Conservation (phyloP, 1,284 basidiomycete genomes). For the Caloboletus firmus region DNA sequence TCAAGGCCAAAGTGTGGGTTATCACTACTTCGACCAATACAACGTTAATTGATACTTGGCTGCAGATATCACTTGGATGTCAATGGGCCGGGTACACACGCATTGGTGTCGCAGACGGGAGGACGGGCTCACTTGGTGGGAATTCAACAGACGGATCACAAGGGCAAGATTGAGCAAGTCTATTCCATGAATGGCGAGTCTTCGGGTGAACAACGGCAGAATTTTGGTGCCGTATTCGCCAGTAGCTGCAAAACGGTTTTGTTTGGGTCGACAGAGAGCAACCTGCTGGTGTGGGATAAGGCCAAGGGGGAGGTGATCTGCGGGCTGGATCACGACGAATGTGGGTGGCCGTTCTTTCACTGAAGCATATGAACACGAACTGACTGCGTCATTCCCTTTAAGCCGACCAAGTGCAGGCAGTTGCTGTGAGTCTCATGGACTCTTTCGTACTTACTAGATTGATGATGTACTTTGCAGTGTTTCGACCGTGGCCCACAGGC, state of each 20-base stretch:
- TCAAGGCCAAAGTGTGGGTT: conserved; percentile 56
- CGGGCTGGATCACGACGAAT: conserved; percentile 57
- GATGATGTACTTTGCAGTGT: conserved; percentile 36
- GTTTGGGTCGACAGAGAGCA: conserved; percentile 52
- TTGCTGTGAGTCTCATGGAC: conserved; percentile 46
- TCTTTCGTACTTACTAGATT: background rate
- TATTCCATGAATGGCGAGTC: conserved; percentile 44
- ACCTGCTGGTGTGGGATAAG: conserved; percentile 60
- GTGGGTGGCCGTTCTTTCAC: conserved; percentile 37
- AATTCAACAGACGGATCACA: conserved; percentile 46
- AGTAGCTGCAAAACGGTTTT: conserved; percentile 51
- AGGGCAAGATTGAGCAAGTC: conserved; percentile 51
- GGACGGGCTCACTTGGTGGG: conserved; percentile 51
- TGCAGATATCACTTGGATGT: conserved; percentile 53
- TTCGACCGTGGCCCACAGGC: conserved; percentile 46
- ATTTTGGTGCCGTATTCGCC: conserved; percentile 52
- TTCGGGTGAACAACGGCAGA: conserved; percentile 33
- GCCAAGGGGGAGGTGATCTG: conserved; percentile 50
- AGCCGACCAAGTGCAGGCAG: conserved; percentile 56
- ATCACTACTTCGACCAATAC: background rate
- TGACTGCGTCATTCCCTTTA: conserved; percentile 14
- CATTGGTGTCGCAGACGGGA: conserved; percentile 51
- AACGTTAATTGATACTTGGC: conserved; percentile 1
- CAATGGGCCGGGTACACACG: conserved; percentile 45
- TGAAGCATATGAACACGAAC: background rate